Conservation (phyloP, 345 rosid genomes). For the Eucalyptus camaldulensis region DNA sequence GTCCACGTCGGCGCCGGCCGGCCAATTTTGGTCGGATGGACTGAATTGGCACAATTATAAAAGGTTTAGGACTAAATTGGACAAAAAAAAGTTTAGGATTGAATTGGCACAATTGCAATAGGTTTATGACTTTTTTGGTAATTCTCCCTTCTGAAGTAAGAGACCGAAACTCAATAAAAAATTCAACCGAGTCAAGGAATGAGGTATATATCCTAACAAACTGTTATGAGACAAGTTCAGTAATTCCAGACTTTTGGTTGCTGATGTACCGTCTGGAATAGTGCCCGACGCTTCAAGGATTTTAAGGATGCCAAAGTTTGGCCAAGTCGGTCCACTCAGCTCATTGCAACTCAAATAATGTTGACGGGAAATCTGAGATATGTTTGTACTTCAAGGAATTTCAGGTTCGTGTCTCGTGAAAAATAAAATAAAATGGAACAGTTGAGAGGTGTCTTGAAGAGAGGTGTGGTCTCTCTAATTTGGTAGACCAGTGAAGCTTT, state of each 20-base stretch:
- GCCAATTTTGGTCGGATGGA: too few species aligned
- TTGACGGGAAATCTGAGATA: not conserved
- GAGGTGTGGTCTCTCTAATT: not conserved
- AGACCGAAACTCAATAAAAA: slow-evolving; percentile 3
- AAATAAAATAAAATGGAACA: not conserved
- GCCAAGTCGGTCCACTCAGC: slow-evolving; percentile 2
- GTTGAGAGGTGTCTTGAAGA: not conserved
- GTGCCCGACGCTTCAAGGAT: not conserved
- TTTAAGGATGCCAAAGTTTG: not conserved
- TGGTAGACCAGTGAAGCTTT: slow-evolving; percentile 3
- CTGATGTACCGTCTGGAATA: not conserved
- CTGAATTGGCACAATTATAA: too few species aligned
- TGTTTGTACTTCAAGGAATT: not conserved
- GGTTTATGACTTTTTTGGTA: too few species aligned
- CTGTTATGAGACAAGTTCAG: slow-evolving; percentile 1
- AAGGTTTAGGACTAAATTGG: too few species aligned
- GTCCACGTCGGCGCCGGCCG: too few species aligned
- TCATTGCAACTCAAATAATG: not conserved
- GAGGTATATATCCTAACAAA: slow-evolving; percentile 3
- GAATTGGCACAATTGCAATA: too few species aligned
- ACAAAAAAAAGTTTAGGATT: too few species aligned
- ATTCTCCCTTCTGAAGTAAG: not conserved
- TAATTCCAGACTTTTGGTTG: not conserved
- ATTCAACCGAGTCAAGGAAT: not conserved
- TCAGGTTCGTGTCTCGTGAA: not conserved